These are phyloP conservation scores for Aspergillus sclerotioniger DNA, from an alignment of 495 filamentous ascomycete genomes.

Conservation along the genomic window DNA sequence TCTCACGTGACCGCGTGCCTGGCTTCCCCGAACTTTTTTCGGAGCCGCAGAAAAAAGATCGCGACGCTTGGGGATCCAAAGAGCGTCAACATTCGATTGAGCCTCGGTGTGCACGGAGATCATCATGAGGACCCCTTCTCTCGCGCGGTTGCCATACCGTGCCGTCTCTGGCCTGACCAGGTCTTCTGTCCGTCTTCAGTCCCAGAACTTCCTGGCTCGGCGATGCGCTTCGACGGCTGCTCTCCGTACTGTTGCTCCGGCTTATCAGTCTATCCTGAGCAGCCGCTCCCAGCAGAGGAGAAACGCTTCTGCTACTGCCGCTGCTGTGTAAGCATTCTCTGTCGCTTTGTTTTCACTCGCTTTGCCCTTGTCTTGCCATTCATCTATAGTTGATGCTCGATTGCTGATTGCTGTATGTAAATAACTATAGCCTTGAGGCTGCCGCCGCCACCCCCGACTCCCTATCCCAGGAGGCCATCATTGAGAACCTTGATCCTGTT, in stretches of 20 bases:
- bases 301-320: conserved; percentile 40
- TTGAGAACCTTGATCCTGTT: conserved; percentile 68
- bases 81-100: conserved; percentile 29
- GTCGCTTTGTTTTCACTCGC: not conserved
- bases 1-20: conserved; percentile 45
- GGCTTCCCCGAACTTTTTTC: conserved; percentile 50
- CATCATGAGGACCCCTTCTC: conserved; percentile 47
- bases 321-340: conserved; percentile 38
- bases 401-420: conserved; percentile 11
- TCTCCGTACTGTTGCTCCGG: conserved; percentile 41
- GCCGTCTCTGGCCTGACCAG: conserved; percentile 45
- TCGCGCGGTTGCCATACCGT: conserved; percentile 44
- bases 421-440: conserved; percentile 50
- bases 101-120: conserved; percentile 28
- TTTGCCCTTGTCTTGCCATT: not conserved
- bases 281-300: conserved; percentile 39
- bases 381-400: conserved; percentile 5
- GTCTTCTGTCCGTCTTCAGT: conserved; percentile 37
- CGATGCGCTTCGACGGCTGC: conserved; percentile 43
- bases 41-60: conserved; percentile 24
- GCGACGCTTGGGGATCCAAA: conserved; percentile 15
- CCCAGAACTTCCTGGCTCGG: conserved; percentile 34
- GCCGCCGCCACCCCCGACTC: conserved; percentile 57
- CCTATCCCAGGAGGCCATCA: conserved; percentile 65
- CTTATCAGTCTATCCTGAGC: conserved; percentile 39